phyloP scores from a whole-genome alignment of 1,284 basidiomycete species.

The Phaffia rhodozyma region DNA sequence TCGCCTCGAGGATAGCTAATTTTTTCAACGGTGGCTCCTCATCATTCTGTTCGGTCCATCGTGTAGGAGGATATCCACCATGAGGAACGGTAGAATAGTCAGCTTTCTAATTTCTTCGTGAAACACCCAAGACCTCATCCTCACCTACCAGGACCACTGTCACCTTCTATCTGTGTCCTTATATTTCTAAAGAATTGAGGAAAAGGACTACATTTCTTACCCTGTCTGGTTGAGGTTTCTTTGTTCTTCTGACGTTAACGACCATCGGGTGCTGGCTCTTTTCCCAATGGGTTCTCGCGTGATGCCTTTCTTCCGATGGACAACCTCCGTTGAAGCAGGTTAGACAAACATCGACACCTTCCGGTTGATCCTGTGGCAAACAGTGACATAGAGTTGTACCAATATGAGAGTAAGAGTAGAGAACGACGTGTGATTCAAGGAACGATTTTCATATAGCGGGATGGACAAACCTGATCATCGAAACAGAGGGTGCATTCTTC shows the following conservation, averaged over 20 bases:
- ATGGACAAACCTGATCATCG: conserved; percentile 60
- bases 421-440: conserved; percentile 8
- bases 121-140: background rate
- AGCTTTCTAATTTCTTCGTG: background rate
- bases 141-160: background rate
- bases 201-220: conserved; percentile 39
- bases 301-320: conserved; percentile 45
- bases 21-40: conserved; percentile 79
- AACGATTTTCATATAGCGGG: conserved; percentile 4
- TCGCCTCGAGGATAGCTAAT: conserved; percentile 71
- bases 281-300: conserved; percentile 57
- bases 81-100: background rate
- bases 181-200: background rate
- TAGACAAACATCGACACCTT: conserved; percentile 82
- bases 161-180: background rate
- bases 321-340: conserved; percentile 90
- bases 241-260: conserved; percentile 66
- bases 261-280: conserved; percentile 65
- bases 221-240: conserved; percentile 53
- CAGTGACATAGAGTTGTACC: background rate
- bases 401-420: conserved; percentile 14
- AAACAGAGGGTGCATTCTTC: conserved; percentile 78
- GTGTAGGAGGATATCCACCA: background rate
- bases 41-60: conserved; percentile 34
- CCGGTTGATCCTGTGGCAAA: conserved; percentile 48